Evolutionary conservation across 2,329 filamentous ascomycete species (phyloP).

Genomic region (Dothistroma pini): DNA sequence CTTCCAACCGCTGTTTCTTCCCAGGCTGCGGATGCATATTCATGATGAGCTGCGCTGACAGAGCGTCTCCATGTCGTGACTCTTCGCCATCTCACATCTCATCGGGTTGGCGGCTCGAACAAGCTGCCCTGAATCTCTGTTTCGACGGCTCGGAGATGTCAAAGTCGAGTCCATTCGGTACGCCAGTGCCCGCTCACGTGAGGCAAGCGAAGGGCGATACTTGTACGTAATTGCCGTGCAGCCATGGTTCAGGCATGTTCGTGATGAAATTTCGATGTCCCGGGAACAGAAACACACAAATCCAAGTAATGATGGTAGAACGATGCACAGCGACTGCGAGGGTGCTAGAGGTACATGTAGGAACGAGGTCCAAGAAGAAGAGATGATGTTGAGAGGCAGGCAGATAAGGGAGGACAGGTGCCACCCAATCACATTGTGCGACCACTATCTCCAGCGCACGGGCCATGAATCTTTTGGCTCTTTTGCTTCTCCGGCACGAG

Average conservation of each 20-base stretch:
- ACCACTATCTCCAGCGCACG: neutral
- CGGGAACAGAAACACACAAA: neutral
- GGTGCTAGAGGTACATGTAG: neutral
- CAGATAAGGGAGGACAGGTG: neutral
- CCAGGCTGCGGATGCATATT: neutral
- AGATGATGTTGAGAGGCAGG: neutral
- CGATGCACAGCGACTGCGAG: neutral
- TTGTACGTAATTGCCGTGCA: slow-evolving; percentile 4
- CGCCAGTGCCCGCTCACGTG: slow-evolving; percentile 49
- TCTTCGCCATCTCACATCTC: neutral
- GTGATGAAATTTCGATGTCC: neutral
- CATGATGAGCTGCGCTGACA: neutral
- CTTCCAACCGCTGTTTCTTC: neutral
- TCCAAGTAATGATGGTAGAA: neutral
- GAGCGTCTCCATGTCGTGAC: neutral
- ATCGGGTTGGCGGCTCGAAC: neutral
- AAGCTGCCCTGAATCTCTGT: neutral
- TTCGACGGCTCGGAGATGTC: slow-evolving; percentile 27
- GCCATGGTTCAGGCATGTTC: neutral
- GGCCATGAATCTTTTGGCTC: neutral
- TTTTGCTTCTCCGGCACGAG: neutral
- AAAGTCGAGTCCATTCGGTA: slow-evolving; percentile 53
- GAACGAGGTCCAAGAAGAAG: neutral
- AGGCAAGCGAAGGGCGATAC: neutral
- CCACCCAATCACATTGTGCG: neutral